Base-by-base conservation (phyloP, 1,284 basidiomycete genomes). In the Ceratobasidium sp. region DNA sequence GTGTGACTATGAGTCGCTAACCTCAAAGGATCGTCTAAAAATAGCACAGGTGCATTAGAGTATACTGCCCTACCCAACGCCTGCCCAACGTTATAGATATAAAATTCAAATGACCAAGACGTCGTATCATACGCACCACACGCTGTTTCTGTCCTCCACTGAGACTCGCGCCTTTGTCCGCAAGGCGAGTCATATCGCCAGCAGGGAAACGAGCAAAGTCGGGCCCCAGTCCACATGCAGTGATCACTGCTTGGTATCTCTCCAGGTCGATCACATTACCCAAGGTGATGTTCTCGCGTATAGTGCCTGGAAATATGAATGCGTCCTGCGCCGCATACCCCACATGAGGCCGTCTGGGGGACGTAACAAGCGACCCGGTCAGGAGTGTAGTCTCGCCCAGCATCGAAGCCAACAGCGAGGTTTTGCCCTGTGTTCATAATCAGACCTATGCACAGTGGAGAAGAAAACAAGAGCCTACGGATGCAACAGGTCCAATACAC, bases 191-290 rank as follows among this genome's bases (percentile, higher is more conserved):
- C 64, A 67, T 1, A 50, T 28, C 26, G 65, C 46, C 33, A 67
- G 46, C 48, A 40, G 70, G 71, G 20, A 80, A 59, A 7, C 76
- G 62, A 44, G 52, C 78, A 69, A 80, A 50, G 56, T 80, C 79
- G 9, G 79, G 48, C 28, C 23, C 46, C 13, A 80, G 67, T 42
- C 65, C 59, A 42, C 78, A 80, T 13, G 59, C 78, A 15, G 61
- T 38, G 10, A 80, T 12, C 52, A 79, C 79, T 6, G 52, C 52
- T n/a, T 79, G 50, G 42, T 78, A 80, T 38, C 79, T 40, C 6
- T 76, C 57, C 28, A 52, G 26, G 56, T 80, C 68, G 20, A 67
- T 66, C 20, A 56, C 71, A 0, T 46, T 20, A 13, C 79, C 79
- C 20, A 80, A 71, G 2, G 77, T 28, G 9, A 68, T 78, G 42